A percentile compares a stretch with the other conserved stretches of the same genome.
phyloP scores from a whole-genome alignment of 768 basidiomycete species.

The Rhodosporidiobolus odoratus region DNA sequence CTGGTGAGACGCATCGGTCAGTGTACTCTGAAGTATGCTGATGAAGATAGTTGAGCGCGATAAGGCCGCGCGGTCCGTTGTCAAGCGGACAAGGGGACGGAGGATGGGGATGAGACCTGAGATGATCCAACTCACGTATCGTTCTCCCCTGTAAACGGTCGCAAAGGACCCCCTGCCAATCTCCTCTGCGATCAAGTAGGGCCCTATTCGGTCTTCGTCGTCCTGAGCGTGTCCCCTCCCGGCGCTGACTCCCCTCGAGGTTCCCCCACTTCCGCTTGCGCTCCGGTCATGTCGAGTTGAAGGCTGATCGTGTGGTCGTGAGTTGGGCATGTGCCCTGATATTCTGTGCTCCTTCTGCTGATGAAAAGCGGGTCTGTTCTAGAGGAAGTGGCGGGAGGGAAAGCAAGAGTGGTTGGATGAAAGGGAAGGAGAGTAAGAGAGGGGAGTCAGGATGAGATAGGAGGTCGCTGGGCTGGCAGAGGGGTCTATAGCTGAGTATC shows the following conservation, averaged over 20 bases:
- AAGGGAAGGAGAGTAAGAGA: no score
- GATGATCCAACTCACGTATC: slow-evolving; percentile 21
- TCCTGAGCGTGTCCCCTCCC: slow-evolving; percentile 35
- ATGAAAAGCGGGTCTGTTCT: no score
- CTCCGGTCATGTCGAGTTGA: no score
- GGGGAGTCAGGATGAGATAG: no score
- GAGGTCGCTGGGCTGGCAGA: no score
- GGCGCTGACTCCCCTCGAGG: background rate
- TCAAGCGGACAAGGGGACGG: background rate
- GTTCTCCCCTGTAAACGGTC: slow-evolving; percentile 61
- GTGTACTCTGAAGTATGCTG: background rate
- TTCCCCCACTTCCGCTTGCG: background rate
- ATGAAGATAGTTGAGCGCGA: background rate
- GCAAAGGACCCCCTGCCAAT: slow-evolving; percentile 76
- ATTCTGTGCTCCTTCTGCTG: no score
- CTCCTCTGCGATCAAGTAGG: slow-evolving; percentile 48
- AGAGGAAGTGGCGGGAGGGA: no score
- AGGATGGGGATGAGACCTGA: background rate
- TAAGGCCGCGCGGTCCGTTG: background rate
- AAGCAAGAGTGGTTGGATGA: no score
- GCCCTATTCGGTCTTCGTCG: slow-evolving; percentile 39
- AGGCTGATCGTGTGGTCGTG: no score
- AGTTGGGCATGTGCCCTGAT: no score
- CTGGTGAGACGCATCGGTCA: background rate
- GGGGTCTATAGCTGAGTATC: no score